A percentile compares a stretch with the other conserved stretches of the same genome.
Conservation (phyloP, 331 rosid species). For the Ulmus americana region DNA sequence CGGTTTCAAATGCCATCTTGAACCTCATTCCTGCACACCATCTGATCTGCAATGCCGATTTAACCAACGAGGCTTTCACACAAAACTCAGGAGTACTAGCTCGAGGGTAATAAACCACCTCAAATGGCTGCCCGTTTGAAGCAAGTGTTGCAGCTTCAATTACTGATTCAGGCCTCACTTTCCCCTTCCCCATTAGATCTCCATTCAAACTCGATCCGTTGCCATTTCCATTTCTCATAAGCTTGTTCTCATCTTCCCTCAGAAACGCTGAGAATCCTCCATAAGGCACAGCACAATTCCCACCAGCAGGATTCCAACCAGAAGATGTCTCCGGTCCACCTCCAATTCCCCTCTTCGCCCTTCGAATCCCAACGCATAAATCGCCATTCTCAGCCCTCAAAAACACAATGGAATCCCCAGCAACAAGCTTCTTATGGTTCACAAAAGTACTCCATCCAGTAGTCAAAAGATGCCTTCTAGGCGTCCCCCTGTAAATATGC, state of each 20-base stretch:
- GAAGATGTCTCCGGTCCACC: slow-evolving; percentile 54
- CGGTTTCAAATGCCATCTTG: slow-evolving; percentile 92
- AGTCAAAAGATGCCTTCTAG: slow-evolving; percentile 85
- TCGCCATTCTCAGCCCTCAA: slow-evolving; percentile 78
- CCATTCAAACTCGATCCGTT: slow-evolving; percentile 41
- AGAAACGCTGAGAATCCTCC: slow-evolving; percentile 50
- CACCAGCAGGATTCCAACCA: slow-evolving; percentile 73
- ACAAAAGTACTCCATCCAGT: slow-evolving; percentile 98
- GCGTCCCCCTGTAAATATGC: slow-evolving; percentile 93
- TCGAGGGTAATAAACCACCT: slow-evolving; percentile 80
- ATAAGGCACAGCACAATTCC: slow-evolving; percentile 48
- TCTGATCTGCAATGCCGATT: slow-evolving; percentile 56
- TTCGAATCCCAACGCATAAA: slow-evolving; percentile 77
- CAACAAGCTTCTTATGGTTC: slow-evolving; percentile 82
- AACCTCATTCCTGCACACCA: slow-evolving; percentile 89
- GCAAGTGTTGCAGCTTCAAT: slow-evolving; percentile 71
- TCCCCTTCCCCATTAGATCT: slow-evolving; percentile 43
- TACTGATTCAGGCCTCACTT: slow-evolving; percentile 66
- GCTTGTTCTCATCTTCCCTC: slow-evolving; percentile 55
- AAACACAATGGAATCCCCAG: slow-evolving; percentile 85
- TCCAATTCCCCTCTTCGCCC: slow-evolving; percentile 71
- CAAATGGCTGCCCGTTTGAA: slow-evolving; percentile 60
- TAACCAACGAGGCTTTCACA: slow-evolving; percentile 64
- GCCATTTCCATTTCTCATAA: slow-evolving; percentile 38
- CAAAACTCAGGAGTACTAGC: slow-evolving; percentile 87